A percentile compares a stretch with the other conserved stretches of the same genome.
Evolutionary conservation across 805 yeast species (phyloP).

Genomic region (Cyberlindnera maritima): DNA sequence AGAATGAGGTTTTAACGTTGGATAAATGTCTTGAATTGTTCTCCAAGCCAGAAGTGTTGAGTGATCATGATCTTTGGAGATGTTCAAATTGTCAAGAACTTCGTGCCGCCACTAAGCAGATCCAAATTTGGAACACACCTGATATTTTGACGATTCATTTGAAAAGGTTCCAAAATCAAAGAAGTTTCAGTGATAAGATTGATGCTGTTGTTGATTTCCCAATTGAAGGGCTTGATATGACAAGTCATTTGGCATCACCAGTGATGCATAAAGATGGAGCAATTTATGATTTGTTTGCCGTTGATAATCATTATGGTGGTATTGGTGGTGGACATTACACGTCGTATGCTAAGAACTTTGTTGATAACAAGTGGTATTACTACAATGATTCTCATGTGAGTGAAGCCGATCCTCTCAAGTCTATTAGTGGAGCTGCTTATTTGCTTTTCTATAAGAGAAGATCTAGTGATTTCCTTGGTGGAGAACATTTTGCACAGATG

Average conservation of each 20-base stretch:
- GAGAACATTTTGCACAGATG: conserved; percentile 40
- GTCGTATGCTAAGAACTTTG: conserved; percentile 76
- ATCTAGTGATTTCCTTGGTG: conserved; percentile 42
- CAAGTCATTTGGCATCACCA: conserved; percentile 46
- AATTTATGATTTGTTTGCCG: conserved; percentile 86
- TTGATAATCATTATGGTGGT: conserved; percentile 95
- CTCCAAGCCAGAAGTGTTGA: conserved; percentile 77
- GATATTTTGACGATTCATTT: conserved; percentile 87
- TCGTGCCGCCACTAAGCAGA: conserved; percentile 84
- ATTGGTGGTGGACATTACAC: conserved; percentile 98
- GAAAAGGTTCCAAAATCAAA: conserved; percentile 82
- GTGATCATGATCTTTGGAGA: conserved; percentile 90
- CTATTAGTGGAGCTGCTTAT: conserved; percentile 80
- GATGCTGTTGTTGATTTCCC: conserved; percentile 86
- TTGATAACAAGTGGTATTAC: conserved; percentile 81
- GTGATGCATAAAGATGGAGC: conserved; percentile 28
- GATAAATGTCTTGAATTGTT: conserved; percentile 75
- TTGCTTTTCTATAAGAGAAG: conserved; percentile 74
- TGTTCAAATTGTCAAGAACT: conserved; percentile 90
- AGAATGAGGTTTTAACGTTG: conserved; percentile 48
- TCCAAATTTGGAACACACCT: conserved; percentile 92
- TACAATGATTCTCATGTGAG: conserved; percentile 83
- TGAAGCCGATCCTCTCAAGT: conserved; percentile 53
- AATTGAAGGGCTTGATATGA: conserved; percentile 73
- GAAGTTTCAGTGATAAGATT: conserved; percentile 86